A percentile compares a stretch with the other conserved stretches of the same genome.
These are phyloP conservation scores for Wickerhamomyces pijperi DNA, from an alignment of 805 yeast species.

Conservation along the genomic window DNA sequence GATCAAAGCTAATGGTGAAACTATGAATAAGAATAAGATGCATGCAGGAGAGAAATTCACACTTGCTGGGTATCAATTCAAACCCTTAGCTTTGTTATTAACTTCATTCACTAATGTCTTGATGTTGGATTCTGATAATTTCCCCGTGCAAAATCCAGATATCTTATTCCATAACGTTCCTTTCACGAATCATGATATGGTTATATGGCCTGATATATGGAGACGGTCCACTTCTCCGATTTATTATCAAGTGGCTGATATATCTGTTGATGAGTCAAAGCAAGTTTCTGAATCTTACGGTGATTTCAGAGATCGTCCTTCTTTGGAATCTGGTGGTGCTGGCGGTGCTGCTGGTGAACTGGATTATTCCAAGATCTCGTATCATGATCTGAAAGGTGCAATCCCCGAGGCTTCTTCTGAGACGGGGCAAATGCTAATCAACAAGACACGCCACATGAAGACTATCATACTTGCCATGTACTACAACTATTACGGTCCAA, in stretches of 20 bases:
- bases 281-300: slow-evolving; percentile 2
- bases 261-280: slow-evolving; percentile 8
- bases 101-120: slow-evolving; percentile 66
- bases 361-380: slow-evolving; percentile 23
- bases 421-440: slow-evolving; percentile 57
- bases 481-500: slow-evolving; percentile 58
- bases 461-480: slow-evolving; percentile 50
- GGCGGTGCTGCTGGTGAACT: slow-evolving; percentile 5
- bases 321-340: no score
- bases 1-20: slow-evolving; percentile 11
- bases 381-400: slow-evolving; percentile 53
- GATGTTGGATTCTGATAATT: slow-evolving; percentile 65
- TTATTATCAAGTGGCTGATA: slow-evolving; percentile 37
- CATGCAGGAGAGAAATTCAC: no score
- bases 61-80: slow-evolving; percentile 46
- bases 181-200: slow-evolving; percentile 30
- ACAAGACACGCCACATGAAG: slow-evolving; percentile 46
- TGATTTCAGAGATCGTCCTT: slow-evolving; percentile 6
- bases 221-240: slow-evolving; percentile 50
- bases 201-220: slow-evolving; percentile 62
- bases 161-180: slow-evolving; percentile 31
- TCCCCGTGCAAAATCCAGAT: slow-evolving; percentile 48
- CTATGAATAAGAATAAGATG: no score
- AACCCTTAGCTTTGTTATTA: slow-evolving; percentile 58
- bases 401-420: slow-evolving; percentile 61